Percentiles rank a stretch among this genome's conserved stretches.
phyloP scores from a whole-genome alignment of 2,329 filamentous ascomycete genomes.

The Cryphonectria radicalis region DNA sequence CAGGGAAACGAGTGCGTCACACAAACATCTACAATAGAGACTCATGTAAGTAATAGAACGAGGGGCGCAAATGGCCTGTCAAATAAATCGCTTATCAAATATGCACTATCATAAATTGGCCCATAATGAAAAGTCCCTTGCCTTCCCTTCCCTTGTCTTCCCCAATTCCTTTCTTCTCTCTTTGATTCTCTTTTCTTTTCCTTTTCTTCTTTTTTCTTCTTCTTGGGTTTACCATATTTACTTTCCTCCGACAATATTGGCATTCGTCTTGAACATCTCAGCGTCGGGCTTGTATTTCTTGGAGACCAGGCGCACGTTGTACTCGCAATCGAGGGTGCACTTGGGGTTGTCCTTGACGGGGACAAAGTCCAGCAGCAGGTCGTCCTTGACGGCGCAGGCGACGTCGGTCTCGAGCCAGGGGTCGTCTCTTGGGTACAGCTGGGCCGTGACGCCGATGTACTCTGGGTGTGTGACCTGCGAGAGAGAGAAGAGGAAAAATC shows the following conservation, averaged over 20 bases:
- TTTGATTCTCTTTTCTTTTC: neutral
- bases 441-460: conserved; percentile 68
- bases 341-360: conserved; percentile 54
- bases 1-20: neutral
- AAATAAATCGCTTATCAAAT: neutral
- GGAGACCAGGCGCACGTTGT: conserved; percentile 45
- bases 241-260: conserved; percentile 9
- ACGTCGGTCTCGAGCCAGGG: conserved; percentile 53
- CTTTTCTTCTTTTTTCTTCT: neutral
- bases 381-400: conserved; percentile 36
- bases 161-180: neutral
- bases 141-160: too few relatives aligned
- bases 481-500: neutral
- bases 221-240: neutral
- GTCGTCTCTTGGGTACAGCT: conserved; percentile 66
- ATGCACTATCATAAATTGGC: neutral
- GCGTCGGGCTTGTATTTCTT: conserved; percentile 13
- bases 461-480: conserved; percentile 47
- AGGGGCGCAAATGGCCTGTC: neutral
- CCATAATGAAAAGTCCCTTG: neutral
- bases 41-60: neutral
- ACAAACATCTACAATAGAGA: neutral
- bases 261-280: conserved; percentile 10
- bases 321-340: conserved; percentile 70
- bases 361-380: conserved; percentile 18